A percentile compares a stretch with the other conserved stretches of the same genome.
phyloP scores from a whole-genome alignment of 495 filamentous ascomycete genomes.

The Clohesyomyces aquaticus region DNA sequence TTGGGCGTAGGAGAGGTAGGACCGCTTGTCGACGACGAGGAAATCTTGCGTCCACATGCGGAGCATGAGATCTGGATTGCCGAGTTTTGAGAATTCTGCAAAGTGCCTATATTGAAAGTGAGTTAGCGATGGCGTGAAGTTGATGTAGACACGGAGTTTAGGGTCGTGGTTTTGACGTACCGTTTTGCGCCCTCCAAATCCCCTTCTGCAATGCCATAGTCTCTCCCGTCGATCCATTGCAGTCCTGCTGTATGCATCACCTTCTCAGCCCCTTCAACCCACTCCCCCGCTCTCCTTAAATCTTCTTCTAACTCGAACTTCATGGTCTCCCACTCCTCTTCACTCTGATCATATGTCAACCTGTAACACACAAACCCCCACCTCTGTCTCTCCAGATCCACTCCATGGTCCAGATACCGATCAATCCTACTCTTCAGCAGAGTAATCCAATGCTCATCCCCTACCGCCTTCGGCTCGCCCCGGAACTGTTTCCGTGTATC shows the following conservation, averaged over 20 bases:
- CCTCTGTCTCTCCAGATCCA: slow-evolving; percentile 1
- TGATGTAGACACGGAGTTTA: not conserved
- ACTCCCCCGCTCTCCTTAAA: slow-evolving; percentile 9
- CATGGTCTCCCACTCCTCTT: slow-evolving; percentile 15
- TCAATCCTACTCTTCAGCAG: slow-evolving; percentile 7
- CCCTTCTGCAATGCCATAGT: slow-evolving; percentile 14
- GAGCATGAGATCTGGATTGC: not conserved
- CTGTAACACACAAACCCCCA: slow-evolving; percentile 28
- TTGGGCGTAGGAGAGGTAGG: slow-evolving; percentile 8
- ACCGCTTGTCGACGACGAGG: slow-evolving; percentile 16
- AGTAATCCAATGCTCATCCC: slow-evolving; percentile 25
- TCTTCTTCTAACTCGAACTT: slow-evolving; percentile 17
- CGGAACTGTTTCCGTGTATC: not conserved
- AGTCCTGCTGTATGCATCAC: slow-evolving; percentile 3
- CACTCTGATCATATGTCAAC: slow-evolving; percentile 11
- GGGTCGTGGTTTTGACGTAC: too few species aligned
- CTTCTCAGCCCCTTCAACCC: slow-evolving; percentile 18
- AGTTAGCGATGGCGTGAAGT: not conserved
- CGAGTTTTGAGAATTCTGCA: not conserved
- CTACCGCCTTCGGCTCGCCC: slow-evolving; percentile 13
- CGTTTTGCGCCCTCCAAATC: slow-evolving; percentile 22
- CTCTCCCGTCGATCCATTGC: slow-evolving; percentile 17
- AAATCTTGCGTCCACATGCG: slow-evolving; percentile 23
- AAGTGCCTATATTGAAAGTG: slow-evolving; percentile 15
- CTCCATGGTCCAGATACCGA: not conserved